Percentiles rank a stretch among this genome's conserved stretches.
Evolutionary conservation across 1,139 yeast genomes (phyloP).

Genomic region (Kodamaea sp.): DNA sequence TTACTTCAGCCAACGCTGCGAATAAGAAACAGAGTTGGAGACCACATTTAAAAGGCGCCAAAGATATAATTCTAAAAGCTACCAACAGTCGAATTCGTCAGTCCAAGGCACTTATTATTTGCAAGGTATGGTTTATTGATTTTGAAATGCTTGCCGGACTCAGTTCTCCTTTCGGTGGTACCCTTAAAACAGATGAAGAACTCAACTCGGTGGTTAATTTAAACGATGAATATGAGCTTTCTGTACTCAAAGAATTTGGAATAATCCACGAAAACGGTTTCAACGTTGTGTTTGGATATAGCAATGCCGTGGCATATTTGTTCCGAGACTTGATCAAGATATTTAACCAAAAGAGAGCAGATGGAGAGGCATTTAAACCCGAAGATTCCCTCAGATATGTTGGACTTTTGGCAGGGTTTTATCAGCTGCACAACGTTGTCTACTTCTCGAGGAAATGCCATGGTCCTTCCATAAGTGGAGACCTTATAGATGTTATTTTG

Average conservation of each 20-base stretch:
- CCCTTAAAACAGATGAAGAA: conserved; percentile 53
- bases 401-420: conserved; percentile 34
- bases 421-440: conserved; percentile 24
- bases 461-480: conserved; percentile 21
- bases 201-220: conserved; percentile 50
- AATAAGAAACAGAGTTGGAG: conserved; percentile 69
- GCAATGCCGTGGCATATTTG: conserved; percentile 50
- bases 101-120: conserved; percentile 53
- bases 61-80: conserved; percentile 58
- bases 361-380: conserved; percentile 12
- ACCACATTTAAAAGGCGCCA: conserved; percentile 75
- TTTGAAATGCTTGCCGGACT: conserved; percentile 72
- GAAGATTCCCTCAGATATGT: conserved; percentile 26
- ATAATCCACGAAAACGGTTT: conserved; percentile 51
- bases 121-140: conserved; percentile 68
- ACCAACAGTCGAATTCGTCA: conserved; percentile 27
- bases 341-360: conserved; percentile 41
- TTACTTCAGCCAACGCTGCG: conserved; percentile 72
- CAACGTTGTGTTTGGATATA: conserved; percentile 63
- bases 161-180: conserved; percentile 67
- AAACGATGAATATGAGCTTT: conserved; percentile 46
- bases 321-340: conserved; percentile 59
- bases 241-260: conserved; percentile 38
- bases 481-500: conserved; percentile 18
- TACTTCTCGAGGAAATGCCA: conserved; percentile 27